Evolutionary conservation across 768 basidiomycete genomes (phyloP).

Genomic region (Hericium alpestre): DNA sequence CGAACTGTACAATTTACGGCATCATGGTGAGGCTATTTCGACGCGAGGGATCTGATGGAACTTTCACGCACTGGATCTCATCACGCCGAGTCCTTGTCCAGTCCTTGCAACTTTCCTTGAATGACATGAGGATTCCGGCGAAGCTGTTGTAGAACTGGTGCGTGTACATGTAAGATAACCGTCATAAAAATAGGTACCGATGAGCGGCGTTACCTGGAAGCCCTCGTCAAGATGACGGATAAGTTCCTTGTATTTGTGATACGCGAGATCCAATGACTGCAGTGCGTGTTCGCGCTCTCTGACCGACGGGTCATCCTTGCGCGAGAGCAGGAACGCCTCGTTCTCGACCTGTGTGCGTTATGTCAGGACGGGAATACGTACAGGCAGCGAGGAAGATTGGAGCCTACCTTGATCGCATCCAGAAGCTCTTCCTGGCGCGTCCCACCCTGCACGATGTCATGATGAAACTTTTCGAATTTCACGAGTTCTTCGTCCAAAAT

Average conservation of each 20-base stretch:
- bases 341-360: conserved; percentile 43
- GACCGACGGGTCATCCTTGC: conserved; percentile 66
- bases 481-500: conserved; percentile 66
- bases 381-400: not conserved
- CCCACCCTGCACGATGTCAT: conserved; percentile 43
- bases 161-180: too few relatives aligned
- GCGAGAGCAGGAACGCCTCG: conserved; percentile 60
- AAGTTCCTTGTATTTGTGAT: conserved; percentile 83
- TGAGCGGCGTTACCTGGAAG: conserved; percentile 44
- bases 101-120: conserved; percentile 63
- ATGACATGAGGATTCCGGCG: conserved; percentile 55
- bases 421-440: conserved; percentile 58
- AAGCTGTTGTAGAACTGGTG: conserved; percentile 85
- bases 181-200: too few relatives aligned
- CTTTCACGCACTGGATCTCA: conserved; percentile 56
- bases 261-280: conserved; percentile 74
- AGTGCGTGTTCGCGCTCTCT: conserved; percentile 76
- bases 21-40: not conserved
- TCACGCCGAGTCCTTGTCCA: conserved; percentile 67
- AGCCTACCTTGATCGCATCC: conserved; percentile 53
- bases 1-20: conserved; percentile 21
- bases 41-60: not conserved
- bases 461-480: conserved; percentile 65
- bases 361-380: not conserved
- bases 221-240: conserved; percentile 81